Evolutionary conservation across 1,284 basidiomycete genomes (phyloP), one percentile per base, ranked within the genome.

Genomic region (Crepidotus sp.): DNA sequence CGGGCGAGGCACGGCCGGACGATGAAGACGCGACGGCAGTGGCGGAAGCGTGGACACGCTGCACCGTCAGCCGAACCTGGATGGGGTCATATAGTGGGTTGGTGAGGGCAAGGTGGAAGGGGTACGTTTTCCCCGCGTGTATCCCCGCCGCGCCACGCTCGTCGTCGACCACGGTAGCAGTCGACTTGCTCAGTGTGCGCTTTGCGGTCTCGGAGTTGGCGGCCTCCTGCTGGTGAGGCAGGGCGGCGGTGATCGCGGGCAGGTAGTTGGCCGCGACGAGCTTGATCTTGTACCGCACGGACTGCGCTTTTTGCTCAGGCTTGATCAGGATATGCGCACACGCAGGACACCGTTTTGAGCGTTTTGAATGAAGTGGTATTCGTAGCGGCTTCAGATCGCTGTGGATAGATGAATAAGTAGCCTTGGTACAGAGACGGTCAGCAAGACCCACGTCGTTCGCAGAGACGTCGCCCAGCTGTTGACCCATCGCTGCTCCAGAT

Each of bases 241-340:
- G 71, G 15, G 77, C 69, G 22, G 85, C 74, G n/a, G 79, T 77
- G 31, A 97, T 84, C 2, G 84, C 77, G 0, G 95, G 96, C 13
- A 99, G 71, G 63, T 97, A 98, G 62, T 89, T 94, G 19, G 83
- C 77, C 0, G 95, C 96, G 36, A 95, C 87, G 36, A 97, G 81
- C 62, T 96, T 97, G 67, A 98, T 98, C 67, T 98, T 98, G 76
- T 86, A 97, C 5, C 89, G 78, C 25, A 89, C 84, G 5, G 88
- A 90, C 55, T 90, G 86, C 0, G 93, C 84, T 62, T 98, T 98
- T 57, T 93, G 87, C 61, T 99, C 96, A 1, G 96, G 96, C 59
- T 97, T 96, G 65, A 98, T 95, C 49, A 98, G 77, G 54, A 98
- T 95, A 64, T 98, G 95, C 11, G 88, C 82, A 61, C 96, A 99